phyloP scores from a whole-genome alignment of 768 basidiomycete species.

The Auriscalpium orientale region DNA sequence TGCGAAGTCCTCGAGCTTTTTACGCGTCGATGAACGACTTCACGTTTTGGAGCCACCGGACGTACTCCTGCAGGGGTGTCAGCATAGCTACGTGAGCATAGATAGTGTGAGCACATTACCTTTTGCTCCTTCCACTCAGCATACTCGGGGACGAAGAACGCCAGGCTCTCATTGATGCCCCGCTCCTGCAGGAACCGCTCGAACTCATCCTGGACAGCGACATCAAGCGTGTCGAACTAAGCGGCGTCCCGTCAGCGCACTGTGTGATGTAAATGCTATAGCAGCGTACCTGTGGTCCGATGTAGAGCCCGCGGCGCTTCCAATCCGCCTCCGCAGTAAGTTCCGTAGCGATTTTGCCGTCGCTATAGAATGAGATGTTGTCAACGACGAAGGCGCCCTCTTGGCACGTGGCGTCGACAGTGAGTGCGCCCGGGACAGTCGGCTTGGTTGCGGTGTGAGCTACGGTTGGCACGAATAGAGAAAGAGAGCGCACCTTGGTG shows the following conservation, averaged over 20 bases:
- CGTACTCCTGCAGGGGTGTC: slow-evolving; percentile 63
- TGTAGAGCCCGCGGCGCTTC: slow-evolving; percentile 86
- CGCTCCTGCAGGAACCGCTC: slow-evolving; percentile 86
- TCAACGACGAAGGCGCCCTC: slow-evolving; percentile 81
- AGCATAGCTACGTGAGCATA: slow-evolving; percentile 4
- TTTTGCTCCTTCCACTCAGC: slow-evolving; percentile 89
- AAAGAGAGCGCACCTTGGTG: slow-evolving; percentile 54
- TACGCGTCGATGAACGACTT: neutral
- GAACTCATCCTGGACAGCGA: slow-evolving; percentile 83
- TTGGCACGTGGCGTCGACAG: slow-evolving; percentile 71
- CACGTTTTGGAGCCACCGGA: slow-evolving; percentile 78
- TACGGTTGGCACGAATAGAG: neutral
- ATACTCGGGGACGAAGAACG: slow-evolving; percentile 84
- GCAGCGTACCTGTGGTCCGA: slow-evolving; percentile 72
- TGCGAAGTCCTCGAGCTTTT: neutral
- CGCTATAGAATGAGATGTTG: slow-evolving; percentile 81
- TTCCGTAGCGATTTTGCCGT: slow-evolving; percentile 63
- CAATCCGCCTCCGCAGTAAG: slow-evolving; percentile 87
- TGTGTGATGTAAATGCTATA: slow-evolving; percentile 5
- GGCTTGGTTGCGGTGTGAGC: slow-evolving; percentile 27
- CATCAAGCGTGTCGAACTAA: slow-evolving; percentile 87
- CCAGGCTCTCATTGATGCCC: slow-evolving; percentile 76
- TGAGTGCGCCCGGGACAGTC: slow-evolving; percentile 55
- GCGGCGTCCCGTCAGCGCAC: slow-evolving; percentile 1
- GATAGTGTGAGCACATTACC: slow-evolving; percentile 32